These are phyloP conservation scores for Paecilomyces variotii DNA, from an alignment of 2,329 filamentous ascomycete species.

Conservation along the genomic window DNA sequence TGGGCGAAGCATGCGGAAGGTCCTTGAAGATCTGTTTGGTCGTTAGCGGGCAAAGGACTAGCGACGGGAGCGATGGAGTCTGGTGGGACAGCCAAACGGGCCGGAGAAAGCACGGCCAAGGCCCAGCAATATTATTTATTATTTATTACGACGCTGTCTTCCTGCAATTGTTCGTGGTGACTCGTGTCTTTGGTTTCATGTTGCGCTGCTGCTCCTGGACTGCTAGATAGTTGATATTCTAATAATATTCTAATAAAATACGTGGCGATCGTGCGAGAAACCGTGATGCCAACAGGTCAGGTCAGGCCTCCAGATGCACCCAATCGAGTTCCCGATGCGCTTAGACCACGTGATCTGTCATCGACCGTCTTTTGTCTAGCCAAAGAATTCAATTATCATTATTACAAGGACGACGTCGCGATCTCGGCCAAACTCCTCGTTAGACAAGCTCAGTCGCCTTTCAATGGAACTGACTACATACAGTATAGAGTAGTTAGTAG, in stretches of 20 bases:
- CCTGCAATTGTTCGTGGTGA: neutral
- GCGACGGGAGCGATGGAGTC: constrained; percentile 2
- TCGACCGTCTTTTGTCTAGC: neutral
- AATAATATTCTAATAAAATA: too few relatives aligned
- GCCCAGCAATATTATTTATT: neutral
- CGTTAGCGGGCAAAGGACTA: neutral
- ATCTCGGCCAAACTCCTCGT: too few relatives aligned
- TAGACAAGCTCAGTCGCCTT: too few relatives aligned
- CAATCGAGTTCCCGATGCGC: neutral
- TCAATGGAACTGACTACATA: too few relatives aligned
- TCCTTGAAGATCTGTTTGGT: neutral
- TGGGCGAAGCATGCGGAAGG: neutral
- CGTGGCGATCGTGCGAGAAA: neutral
- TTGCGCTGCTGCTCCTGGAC: too few relatives aligned
- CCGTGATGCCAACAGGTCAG: neutral
- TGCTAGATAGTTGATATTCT: too few relatives aligned
- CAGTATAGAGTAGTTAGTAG: too few relatives aligned
- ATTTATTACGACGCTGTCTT: neutral
- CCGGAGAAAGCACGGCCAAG: neutral
- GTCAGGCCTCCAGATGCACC: neutral
- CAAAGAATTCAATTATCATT: too few relatives aligned
- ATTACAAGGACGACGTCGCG: too few relatives aligned
- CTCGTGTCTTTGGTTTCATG: neutral
- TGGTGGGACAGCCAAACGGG: neutral
- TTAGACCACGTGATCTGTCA: neutral